These are phyloP conservation scores for Gaeumannomyces sp. DNA, from an alignment of 2,329 filamentous ascomycete species.

Conservation along the genomic window DNA sequence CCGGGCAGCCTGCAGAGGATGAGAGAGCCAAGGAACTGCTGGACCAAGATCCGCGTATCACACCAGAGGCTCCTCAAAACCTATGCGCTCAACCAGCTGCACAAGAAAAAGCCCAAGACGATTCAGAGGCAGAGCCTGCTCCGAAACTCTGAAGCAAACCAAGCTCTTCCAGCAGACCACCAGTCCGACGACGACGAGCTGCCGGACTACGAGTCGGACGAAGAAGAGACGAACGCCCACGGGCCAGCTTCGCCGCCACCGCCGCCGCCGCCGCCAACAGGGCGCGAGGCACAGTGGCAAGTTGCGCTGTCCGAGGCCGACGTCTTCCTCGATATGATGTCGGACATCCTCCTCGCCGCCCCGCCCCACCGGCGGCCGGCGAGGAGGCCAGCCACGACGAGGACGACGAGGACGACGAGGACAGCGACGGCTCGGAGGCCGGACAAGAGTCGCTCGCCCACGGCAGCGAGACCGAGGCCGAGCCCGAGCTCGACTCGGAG, in stretches of 20 bases:
- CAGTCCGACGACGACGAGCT: conserved; percentile 28
- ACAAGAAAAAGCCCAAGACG: conserved; percentile 92
- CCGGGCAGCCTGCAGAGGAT: too few species aligned
- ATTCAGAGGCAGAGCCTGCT: conserved; percentile 92
- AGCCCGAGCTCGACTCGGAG: too few species aligned
- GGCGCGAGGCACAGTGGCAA: not conserved
- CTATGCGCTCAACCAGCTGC: conserved; percentile 91
- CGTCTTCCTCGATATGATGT: not conserved
- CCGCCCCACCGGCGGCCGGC: too few species aligned
- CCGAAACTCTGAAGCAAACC: conserved; percentile 82
- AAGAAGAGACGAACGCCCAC: not conserved
- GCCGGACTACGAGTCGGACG: not conserved
- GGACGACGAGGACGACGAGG: not conserved
- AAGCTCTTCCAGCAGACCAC: conserved; percentile 99
- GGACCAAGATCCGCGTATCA: conserved; percentile 80
- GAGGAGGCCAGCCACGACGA: not conserved
- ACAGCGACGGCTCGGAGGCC: too few species aligned
- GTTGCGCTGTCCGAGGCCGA: not conserved
- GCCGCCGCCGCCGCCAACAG: not conserved
- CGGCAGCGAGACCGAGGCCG: not conserved
- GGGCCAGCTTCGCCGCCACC: too few species aligned
- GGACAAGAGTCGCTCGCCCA: not conserved
- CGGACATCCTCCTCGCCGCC: not conserved
- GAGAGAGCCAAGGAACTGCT: too few species aligned
- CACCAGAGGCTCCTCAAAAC: conserved; percentile 98